phyloP scores from a whole-genome alignment of 306 rosid species.

The Rubus idaeus region DNA sequence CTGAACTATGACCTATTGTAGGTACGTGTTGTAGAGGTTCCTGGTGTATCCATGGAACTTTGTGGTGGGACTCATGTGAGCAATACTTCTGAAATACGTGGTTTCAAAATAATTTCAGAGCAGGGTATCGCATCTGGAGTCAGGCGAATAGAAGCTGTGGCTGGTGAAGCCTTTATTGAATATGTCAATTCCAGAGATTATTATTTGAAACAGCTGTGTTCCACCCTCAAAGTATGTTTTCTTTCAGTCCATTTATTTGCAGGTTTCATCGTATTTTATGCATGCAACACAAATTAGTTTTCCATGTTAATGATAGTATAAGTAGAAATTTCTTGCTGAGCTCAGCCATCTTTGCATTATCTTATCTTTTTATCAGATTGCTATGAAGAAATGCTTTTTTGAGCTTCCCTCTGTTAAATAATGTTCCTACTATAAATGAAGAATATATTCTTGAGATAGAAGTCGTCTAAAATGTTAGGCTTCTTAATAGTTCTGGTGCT shows the following conservation, averaged over 20 bases:
- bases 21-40: slow-evolving; percentile 98
- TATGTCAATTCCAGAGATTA: slow-evolving; percentile 77
- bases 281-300: not conserved
- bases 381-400: not conserved
- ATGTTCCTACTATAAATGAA: not conserved
- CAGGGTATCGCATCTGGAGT: slow-evolving; percentile 96
- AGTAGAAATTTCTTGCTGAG: not conserved
- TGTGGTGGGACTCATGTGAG: slow-evolving; percentile 95
- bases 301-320: not conserved
- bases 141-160: slow-evolving; percentile 94
- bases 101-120: slow-evolving; percentile 87
- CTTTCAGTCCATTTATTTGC: not conserved
- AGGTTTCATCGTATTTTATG: not conserved
- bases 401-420: not conserved
- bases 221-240: slow-evolving; percentile 76
- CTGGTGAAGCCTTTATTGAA: slow-evolving; percentile 91
- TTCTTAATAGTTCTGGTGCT: not conserved
- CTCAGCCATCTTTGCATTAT: not conserved
- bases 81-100: slow-evolving; percentile 92
- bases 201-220: slow-evolving; percentile 74
- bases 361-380: not conserved
- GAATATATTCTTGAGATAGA: not conserved
- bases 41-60: slow-evolving; percentile 96
- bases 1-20: slow-evolving; percentile 38
- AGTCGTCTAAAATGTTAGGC: not conserved